Conservation (phyloP, 768 basidiomycete species). For the Suillus variegatus region DNA sequence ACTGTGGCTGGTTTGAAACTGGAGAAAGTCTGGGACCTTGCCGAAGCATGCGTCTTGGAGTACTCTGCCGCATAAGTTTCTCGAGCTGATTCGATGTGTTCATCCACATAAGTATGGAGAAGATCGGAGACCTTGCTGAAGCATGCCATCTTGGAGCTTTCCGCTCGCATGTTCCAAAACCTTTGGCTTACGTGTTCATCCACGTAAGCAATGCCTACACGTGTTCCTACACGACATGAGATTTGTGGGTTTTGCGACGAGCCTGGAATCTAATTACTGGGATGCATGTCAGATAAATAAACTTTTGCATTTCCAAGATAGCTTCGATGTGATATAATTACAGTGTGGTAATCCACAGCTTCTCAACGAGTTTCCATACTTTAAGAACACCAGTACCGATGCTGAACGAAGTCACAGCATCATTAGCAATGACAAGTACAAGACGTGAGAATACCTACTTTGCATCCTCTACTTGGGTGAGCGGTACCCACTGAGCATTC, state of each 20-base stretch:
- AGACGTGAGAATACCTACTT: slow-evolving; percentile 51
- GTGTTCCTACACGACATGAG: neutral
- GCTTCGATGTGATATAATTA: neutral
- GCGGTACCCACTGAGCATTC: slow-evolving; percentile 49
- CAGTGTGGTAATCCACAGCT: slow-evolving; percentile 39
- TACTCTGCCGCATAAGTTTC: slow-evolving; percentile 21
- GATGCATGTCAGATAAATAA: slow-evolving; percentile 7
- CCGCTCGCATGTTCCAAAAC: slow-evolving; percentile 12
- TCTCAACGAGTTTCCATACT: slow-evolving; percentile 63
- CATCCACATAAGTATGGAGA: slow-evolving; percentile 24
- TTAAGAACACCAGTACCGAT: slow-evolving; percentile 76
- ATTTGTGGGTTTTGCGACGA: slow-evolving; percentile 5
- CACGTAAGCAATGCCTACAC: slow-evolving; percentile 10
- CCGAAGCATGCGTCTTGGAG: slow-evolving; percentile 26
- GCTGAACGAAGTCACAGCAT: slow-evolving; percentile 36
- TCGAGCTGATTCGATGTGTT: slow-evolving; percentile 12
- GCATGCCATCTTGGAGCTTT: slow-evolving; percentile 24
- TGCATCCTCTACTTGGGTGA: slow-evolving; percentile 54
- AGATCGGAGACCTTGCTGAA: slow-evolving; percentile 29
- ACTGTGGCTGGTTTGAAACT: slow-evolving; percentile 27
- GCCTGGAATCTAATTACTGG: neutral
- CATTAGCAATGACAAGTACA: neutral
- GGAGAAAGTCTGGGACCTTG: slow-evolving; percentile 34
- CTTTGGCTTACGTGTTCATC: slow-evolving; percentile 18
- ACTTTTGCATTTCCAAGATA: neutral